These are phyloP conservation scores for Paraconiothyrium brasiliense DNA, from an alignment of 2,329 filamentous ascomycete species.

Conservation along the genomic window DNA sequence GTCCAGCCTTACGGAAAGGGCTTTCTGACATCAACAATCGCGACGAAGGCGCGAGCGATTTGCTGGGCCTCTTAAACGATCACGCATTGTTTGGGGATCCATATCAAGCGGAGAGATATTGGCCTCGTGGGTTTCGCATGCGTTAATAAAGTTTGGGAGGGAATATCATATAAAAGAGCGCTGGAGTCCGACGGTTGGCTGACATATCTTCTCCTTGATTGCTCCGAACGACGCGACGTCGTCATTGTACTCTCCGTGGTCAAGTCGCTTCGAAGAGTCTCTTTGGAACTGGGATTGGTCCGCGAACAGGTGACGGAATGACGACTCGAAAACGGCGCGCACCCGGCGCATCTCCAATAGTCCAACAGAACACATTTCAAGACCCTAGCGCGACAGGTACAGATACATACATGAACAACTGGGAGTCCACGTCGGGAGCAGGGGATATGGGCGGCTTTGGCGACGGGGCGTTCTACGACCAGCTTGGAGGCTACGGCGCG, in stretches of 20 bases:
- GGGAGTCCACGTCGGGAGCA: constrained; percentile 38
- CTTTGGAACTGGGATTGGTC: background rate
- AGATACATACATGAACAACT: constrained; percentile 47
- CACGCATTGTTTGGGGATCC: constrained; percentile 3
- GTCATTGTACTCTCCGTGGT: background rate
- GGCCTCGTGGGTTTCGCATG: constrained; percentile 10
- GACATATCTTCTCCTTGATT: constrained; percentile 3
- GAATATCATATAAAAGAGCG: constrained; percentile 1
- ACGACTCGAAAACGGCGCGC: constrained; percentile 74
- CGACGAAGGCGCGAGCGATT: constrained; percentile 6
- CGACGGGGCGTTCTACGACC: constrained; percentile 51
- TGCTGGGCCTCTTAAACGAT: constrained; percentile 1
- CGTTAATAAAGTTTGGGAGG: constrained; percentile 7
- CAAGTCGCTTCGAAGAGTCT: background rate
- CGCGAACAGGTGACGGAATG: constrained; percentile 29
- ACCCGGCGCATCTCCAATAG: constrained; percentile 73
- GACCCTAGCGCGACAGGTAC: constrained; percentile 54
- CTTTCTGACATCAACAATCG: constrained; percentile 10
- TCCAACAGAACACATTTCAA: constrained; percentile 61
- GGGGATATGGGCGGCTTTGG: constrained; percentile 42
- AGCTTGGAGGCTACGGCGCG: constrained; percentile 36
- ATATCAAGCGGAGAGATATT: background rate
- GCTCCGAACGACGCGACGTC: constrained; percentile 7
- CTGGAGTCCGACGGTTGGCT: constrained; percentile 9
- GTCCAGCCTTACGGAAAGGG: constrained; percentile 14